Conservation (phyloP, 371 early-diverging fungal species). For the Circinella umbellata region DNA sequence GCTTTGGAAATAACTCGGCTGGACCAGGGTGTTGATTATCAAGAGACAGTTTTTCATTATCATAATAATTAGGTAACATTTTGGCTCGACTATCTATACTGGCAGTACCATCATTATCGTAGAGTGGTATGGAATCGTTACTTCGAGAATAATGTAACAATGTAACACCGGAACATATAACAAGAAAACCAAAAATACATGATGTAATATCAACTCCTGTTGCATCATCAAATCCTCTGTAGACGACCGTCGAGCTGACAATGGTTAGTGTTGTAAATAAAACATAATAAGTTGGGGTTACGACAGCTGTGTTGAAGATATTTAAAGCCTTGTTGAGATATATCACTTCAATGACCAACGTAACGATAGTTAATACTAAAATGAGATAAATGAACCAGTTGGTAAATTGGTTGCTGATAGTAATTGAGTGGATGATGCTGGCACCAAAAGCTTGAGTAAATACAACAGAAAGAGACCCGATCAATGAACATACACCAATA, state of each 20-base stretch:
- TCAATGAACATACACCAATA: constrained; percentile 85
- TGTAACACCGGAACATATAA: constrained; percentile 71
- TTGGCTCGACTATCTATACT: constrained; percentile 23
- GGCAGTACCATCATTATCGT: constrained; percentile 31
- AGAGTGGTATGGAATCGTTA: not conserved
- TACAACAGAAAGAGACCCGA: constrained; percentile 93
- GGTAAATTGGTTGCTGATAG: constrained; percentile 85
- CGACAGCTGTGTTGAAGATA: constrained; percentile 89
- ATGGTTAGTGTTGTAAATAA: constrained; percentile 94
- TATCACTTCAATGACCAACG: constrained; percentile 88
- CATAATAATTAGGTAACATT: constrained; percentile 33
- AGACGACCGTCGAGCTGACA: constrained; percentile 85
- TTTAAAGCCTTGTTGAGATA: constrained; percentile 97
- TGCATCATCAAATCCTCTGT: constrained; percentile 86
- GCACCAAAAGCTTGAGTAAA: constrained; percentile 92
- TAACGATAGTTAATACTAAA: constrained; percentile 71
- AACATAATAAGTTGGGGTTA: constrained; percentile 94
- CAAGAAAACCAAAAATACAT: constrained; percentile 88
- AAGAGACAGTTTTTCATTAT: constrained; percentile 27
- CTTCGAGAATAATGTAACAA: constrained; percentile 42
- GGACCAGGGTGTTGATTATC: constrained; percentile 20
- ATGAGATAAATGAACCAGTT: constrained; percentile 89
- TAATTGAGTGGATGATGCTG: constrained; percentile 87
- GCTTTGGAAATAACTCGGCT: not conserved
- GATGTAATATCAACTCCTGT: constrained; percentile 79